phyloP scores from a whole-genome alignment of 1,284 basidiomycete genomes.

The Grifola frondosa region DNA sequence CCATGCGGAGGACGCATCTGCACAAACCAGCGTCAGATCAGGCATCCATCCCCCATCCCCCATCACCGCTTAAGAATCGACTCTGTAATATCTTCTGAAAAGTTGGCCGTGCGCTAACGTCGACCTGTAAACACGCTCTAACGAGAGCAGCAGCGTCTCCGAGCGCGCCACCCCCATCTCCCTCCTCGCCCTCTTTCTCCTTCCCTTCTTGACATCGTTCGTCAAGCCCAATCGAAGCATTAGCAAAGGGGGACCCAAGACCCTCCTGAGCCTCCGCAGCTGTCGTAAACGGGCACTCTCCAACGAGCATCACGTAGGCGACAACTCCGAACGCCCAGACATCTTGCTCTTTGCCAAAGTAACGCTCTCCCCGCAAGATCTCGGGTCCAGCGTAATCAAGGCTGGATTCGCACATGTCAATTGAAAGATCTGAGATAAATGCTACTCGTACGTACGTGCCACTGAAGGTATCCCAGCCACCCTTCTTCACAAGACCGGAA shows the following conservation, averaged over 20 bases:
- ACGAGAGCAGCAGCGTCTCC: conserved; percentile 82
- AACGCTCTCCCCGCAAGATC: conserved; percentile 92
- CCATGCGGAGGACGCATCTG: conserved; percentile 13
- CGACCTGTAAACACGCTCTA: conserved; percentile 74
- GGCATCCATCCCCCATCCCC: conserved; percentile 53
- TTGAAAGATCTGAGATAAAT: conserved; percentile 12
- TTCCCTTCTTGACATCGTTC: conserved; percentile 74
- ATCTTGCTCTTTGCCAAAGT: conserved; percentile 95
- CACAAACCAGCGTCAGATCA: conserved; percentile 12
- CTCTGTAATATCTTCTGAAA: conserved; percentile 79
- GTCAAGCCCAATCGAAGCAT: conserved; percentile 70
- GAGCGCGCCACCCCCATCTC: conserved; percentile 78
- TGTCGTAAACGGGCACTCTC: conserved; percentile 92
- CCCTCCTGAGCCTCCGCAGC: conserved; percentile 83
- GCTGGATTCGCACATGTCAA: conserved; percentile 43
- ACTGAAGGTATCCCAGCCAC: conserved; percentile 93
- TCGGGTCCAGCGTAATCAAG: conserved; percentile 97
- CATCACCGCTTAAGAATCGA: conserved; percentile 72
- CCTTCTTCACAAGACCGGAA: conserved; percentile 81
- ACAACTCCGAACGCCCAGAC: conserved; percentile 99
- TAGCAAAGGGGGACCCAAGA: conserved; percentile 70
- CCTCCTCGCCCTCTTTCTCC: conserved; percentile 68
- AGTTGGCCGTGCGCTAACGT: conserved; percentile 71
- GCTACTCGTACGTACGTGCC: conserved; percentile 69
- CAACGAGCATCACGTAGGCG: conserved; percentile 92